Base-by-base conservation (phyloP, 768 basidiomycete genomes). In the Sporobolomyces phaffii region DNA sequence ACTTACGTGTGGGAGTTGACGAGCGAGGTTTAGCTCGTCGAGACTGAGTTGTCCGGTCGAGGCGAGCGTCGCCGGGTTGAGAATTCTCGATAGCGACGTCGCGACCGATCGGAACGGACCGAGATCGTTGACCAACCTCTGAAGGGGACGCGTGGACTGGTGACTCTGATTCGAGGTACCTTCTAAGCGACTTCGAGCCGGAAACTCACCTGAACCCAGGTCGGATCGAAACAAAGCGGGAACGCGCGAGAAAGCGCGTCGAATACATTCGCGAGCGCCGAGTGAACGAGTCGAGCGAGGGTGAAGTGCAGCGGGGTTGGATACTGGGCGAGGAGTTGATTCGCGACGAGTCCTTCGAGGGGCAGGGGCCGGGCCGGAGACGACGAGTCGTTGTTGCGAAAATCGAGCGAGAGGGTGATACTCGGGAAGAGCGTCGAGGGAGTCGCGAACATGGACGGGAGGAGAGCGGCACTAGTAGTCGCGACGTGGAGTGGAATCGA, bases 201-300 rank as follows among this genome's bases (percentile, higher is more conserved):
- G n/a, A n/a, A 8, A 29, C 49, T 20, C n/a, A 68, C 65, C 1
- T 62, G 43, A 9, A 56, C 43, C 65, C 65, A 68, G 10, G 28
- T 11, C 11, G 60, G 34, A 29, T 62, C 62, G 60, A 68, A 68
- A 47, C 65, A 68, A 1, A 62, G 22, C 48, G 65, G 60, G 24
- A 62, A 68, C 5, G 41, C 31, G 1, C 31, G 7, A 18, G 51
- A 51, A 20, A 68, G 60, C 20, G 57, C 34, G 28, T 58, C 45
- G 31, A 40, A 44, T 3, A 62, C 18, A 1, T 18, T 28, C 1
- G 24, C 15, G 8, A 68, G 44, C 0, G 54, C 49, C 5, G 31
- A 3, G 2, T 26, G 15, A 38, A 62, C 10, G 5, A 58, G 41
- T 0, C 41, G 14, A 0, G 41, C 7, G 41, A 62, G 49, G 13